Evolutionary conservation across 148 eudicot species (phyloP).

Genomic region (Rhododendron molle): DNA sequence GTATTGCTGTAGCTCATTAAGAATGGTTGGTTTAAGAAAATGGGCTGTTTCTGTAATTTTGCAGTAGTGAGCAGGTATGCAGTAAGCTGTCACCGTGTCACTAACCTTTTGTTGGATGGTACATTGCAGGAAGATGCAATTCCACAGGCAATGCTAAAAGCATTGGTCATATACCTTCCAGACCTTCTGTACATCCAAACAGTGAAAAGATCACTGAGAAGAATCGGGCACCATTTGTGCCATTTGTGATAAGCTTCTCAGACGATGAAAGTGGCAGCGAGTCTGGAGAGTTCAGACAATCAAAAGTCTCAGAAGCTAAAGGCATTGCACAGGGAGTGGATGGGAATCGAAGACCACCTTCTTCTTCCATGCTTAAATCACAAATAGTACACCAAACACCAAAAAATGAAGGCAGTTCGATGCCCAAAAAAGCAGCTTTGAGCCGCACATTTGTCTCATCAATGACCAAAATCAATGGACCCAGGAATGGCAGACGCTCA

Average conservation of each 20-base stretch:
- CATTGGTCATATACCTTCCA: conserved; percentile 23
- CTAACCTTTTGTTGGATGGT: conserved; percentile 14
- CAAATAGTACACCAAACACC: conserved; percentile 18
- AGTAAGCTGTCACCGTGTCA: neutral
- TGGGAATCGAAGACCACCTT: conserved; percentile 28
- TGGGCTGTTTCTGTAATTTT: neutral
- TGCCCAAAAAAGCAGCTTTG: conserved; percentile 33
- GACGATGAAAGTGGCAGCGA: conserved; percentile 80
- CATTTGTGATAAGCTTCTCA: conserved; percentile 67
- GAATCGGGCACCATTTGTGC: conserved; percentile 39
- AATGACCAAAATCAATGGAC: conserved; percentile 30
- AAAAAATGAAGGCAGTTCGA: conserved; percentile 24
- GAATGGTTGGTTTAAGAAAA: neutral
- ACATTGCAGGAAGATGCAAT: conserved; percentile 30
- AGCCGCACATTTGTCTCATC: conserved; percentile 37
- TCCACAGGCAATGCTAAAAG: conserved; percentile 20
- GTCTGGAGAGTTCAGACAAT: conserved; percentile 32
- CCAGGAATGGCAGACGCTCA: conserved; percentile 23
- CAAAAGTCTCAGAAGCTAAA: conserved; percentile 15
- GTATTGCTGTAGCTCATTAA: neutral
- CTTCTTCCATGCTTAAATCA: conserved; percentile 24
- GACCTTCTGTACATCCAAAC: conserved; percentile 16
- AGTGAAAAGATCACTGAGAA: conserved; percentile 30
- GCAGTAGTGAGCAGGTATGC: neutral
- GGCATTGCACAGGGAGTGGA: conserved; percentile 15